Conservation (phyloP, 2,329 filamentous ascomycete genomes). For the Diaporthe helianthi region DNA sequence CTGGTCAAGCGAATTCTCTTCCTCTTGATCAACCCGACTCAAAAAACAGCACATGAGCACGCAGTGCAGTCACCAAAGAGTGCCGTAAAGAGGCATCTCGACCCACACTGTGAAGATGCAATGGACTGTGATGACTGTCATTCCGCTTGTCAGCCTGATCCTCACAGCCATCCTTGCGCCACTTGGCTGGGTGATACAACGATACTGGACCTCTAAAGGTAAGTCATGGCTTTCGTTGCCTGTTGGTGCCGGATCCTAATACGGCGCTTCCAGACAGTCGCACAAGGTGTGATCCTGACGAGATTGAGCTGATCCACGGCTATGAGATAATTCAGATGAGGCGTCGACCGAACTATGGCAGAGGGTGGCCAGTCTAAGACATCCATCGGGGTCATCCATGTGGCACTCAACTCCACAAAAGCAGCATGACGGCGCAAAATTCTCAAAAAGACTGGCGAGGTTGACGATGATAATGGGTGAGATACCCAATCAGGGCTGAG, state of each 20-base stretch:
- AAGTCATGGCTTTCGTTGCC: not conserved
- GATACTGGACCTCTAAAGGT: conserved; percentile 20
- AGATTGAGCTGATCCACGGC: conserved; percentile 22
- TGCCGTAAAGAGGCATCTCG: not conserved
- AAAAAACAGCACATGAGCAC: too few species aligned
- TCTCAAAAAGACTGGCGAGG: not conserved
- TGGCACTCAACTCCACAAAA: not conserved
- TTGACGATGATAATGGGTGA: too few species aligned
- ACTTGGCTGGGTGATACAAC: conserved; percentile 18
- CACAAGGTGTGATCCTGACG: conserved; percentile 5
- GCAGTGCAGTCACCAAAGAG: not conserved
- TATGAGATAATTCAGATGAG: conserved; percentile 22
- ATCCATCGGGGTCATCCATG: not conserved
- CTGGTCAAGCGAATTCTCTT: not conserved
- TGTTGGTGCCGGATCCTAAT: conserved; percentile 16
- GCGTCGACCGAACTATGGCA: conserved; percentile 23
- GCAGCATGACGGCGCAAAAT: not conserved
- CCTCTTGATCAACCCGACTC: not conserved
- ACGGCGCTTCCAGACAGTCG: not conserved
- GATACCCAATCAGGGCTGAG: not conserved
- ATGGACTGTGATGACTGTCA: conserved; percentile 17
- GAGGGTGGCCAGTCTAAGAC: conserved; percentile 22
- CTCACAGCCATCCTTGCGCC: conserved; percentile 25
- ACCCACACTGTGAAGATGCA: conserved; percentile 14
- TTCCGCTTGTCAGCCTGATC: conserved; percentile 13